phyloP scores from a whole-genome alignment of 305 asterid genomes.

The Fraxinus latifolia region DNA sequence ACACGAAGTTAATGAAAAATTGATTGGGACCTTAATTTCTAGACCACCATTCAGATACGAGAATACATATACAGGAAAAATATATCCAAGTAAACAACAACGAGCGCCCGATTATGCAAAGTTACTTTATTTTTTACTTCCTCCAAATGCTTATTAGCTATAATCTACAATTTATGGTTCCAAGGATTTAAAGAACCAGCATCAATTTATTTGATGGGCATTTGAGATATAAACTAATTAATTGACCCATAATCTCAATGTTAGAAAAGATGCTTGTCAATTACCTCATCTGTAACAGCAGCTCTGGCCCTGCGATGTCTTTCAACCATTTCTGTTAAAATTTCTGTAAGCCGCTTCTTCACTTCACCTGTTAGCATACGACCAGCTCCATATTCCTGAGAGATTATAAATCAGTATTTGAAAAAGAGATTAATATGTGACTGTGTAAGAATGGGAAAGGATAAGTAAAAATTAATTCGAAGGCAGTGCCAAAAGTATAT shows the following conservation, averaged over 20 bases:
- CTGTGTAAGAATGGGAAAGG: background rate
- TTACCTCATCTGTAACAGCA: constrained; percentile 91
- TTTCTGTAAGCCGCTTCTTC: constrained; percentile 69
- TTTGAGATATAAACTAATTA: background rate
- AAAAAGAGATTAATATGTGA: background rate
- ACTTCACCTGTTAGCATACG: constrained; percentile 95
- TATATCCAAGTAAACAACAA: background rate
- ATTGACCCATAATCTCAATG: background rate
- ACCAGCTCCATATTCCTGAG: constrained; percentile 85
- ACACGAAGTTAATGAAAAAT: background rate
- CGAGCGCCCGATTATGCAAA: background rate
- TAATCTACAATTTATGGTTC: background rate
- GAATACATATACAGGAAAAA: background rate
- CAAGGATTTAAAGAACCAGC: background rate
- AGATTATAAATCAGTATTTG: constrained; percentile 14
- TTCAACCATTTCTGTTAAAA: constrained; percentile 72
- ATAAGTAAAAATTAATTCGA: background rate
- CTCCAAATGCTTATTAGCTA: background rate
- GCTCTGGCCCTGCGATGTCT: constrained; percentile 79
- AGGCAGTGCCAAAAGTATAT: background rate
- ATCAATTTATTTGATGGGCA: background rate
- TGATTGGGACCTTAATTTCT: background rate
- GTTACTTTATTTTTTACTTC: background rate
- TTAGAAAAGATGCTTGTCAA: background rate
- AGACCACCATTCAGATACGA: background rate